Conservation (phyloP, 805 yeast genomes). For the Yamadazyma takamatsuzukensis region DNA sequence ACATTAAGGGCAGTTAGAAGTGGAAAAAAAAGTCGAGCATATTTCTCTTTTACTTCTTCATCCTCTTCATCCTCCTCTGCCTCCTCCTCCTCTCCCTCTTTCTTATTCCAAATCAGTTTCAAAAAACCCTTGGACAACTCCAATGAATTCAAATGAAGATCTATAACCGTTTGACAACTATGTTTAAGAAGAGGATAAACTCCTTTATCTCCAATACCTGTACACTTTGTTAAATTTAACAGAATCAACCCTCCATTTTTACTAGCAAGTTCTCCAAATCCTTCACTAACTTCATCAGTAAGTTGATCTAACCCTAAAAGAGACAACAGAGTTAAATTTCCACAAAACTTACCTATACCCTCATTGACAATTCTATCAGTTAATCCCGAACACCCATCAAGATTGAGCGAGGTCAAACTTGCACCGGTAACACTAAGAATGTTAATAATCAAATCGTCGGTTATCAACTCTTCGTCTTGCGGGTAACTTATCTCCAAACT, state of each 20-base stretch:
- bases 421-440: constrained; percentile 61
- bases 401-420: constrained; percentile 49
- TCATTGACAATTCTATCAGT: constrained; percentile 60
- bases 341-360: constrained; percentile 59
- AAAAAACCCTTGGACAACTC: constrained; percentile 53
- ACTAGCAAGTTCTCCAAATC: constrained; percentile 54
- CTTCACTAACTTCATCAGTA: constrained; percentile 55
- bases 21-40: constrained; percentile 37
- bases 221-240: constrained; percentile 63
- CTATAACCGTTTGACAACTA: constrained; percentile 61
- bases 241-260: constrained; percentile 55
- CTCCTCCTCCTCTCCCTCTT: constrained; percentile 29
- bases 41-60: constrained; percentile 12
- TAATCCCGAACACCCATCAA: constrained; percentile 72
- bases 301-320: constrained; percentile 58
- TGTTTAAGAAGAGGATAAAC: constrained; percentile 59
- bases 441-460: constrained; percentile 63
- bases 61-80: constrained; percentile 8
- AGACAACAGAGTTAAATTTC: constrained; percentile 54
- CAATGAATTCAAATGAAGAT: constrained; percentile 72
- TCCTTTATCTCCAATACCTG: constrained; percentile 59
- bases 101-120: constrained; percentile 39
- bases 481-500: constrained; percentile 70
- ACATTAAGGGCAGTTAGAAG: constrained; percentile 65
- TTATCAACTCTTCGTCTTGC: constrained; percentile 56